A percentile compares a stretch with the other conserved stretches of the same genome.
Conservation (phyloP, 495 filamentous ascomycete species). For the Tirmania nivea region DNA sequence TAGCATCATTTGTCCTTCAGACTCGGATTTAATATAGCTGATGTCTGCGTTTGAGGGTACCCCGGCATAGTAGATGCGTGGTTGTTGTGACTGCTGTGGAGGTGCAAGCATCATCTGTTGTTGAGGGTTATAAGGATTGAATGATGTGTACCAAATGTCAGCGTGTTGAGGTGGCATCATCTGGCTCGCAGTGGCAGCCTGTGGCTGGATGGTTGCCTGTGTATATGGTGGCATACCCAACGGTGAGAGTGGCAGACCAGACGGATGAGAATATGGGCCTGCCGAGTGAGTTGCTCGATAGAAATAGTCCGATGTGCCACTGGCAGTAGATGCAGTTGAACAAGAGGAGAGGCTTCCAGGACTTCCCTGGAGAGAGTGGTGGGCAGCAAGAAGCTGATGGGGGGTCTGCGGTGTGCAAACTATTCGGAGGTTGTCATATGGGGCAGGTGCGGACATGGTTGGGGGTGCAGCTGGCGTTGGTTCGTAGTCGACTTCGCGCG, state of each 20-base stretch:
- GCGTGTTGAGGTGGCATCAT: conserved; percentile 12
- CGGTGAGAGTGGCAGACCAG: not conserved
- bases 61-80: conserved; percentile 11
- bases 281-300: conserved; percentile 12
- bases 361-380: conserved; percentile 25
- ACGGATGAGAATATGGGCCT: conserved; percentile 9
- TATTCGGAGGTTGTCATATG: conserved; percentile 24
- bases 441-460: conserved; percentile 27
- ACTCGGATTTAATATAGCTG: conserved; percentile 16
- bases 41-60: conserved; percentile 7
- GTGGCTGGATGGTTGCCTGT: conserved; percentile 7
- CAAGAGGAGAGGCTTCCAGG: conserved; percentile 31
- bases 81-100: conserved; percentile 12
- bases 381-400: conserved; percentile 15
- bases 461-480: conserved; percentile 21
- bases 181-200: conserved; percentile 12
- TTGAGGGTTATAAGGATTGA: conserved; percentile 14
- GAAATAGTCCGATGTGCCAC: conserved; percentile 18
- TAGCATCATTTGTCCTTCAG: conserved; percentile 12
- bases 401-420: conserved; percentile 19
- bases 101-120: conserved; percentile 7
- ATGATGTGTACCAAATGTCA: conserved; percentile 13
- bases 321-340: conserved; percentile 18
- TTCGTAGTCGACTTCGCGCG: conserved; percentile 31
- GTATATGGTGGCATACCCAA: conserved; percentile 4